Percentiles rank a stretch among this genome's conserved stretches.
Evolutionary conservation across 1,139 yeast species (phyloP).

Genomic region (Diutina mesorugosa): DNA sequence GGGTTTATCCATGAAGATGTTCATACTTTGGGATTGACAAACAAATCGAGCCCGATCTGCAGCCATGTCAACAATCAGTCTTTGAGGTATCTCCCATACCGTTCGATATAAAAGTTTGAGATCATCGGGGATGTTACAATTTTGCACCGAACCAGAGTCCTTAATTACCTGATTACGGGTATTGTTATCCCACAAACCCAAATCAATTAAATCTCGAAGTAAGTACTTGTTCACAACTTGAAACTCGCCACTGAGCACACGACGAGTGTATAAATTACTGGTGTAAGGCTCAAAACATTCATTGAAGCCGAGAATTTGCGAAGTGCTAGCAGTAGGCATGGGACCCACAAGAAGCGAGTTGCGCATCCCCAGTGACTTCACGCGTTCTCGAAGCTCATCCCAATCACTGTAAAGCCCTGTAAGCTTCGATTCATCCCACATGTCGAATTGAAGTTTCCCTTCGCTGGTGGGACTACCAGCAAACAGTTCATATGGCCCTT

Average conservation of each 20-base stretch:
- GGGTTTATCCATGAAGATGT: constrained; percentile 41
- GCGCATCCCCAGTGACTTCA: constrained; percentile 36
- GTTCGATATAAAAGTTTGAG: constrained; percentile 41
- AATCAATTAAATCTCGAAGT: constrained; percentile 38
- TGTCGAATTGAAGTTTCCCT: constrained; percentile 42
- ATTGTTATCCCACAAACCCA: constrained; percentile 41
- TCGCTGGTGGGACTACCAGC: constrained; percentile 49
- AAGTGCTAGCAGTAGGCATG: constrained; percentile 56
- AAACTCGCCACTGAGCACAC: constrained; percentile 50
- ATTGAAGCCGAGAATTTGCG: constrained; percentile 47
- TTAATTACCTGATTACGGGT: constrained; percentile 40
- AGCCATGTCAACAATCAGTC: constrained; percentile 44
- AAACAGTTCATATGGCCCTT: constrained; percentile 36
- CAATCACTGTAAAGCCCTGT: constrained; percentile 31
- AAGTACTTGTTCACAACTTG: constrained; percentile 48
- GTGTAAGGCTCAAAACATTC: constrained; percentile 56
- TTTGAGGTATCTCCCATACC: constrained; percentile 51
- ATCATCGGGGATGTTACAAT: constrained; percentile 37
- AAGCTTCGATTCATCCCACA: constrained; percentile 39
- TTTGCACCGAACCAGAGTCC: constrained; percentile 44
- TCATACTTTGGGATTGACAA: constrained; percentile 50
- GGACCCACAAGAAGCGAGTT: constrained; percentile 52
- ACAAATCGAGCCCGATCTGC: constrained; percentile 48
- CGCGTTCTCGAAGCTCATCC: constrained; percentile 34
- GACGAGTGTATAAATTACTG: constrained; percentile 44